phyloP scores from a whole-genome alignment of 352 stramenopile species.

The Aphanomyces euteiches region DNA sequence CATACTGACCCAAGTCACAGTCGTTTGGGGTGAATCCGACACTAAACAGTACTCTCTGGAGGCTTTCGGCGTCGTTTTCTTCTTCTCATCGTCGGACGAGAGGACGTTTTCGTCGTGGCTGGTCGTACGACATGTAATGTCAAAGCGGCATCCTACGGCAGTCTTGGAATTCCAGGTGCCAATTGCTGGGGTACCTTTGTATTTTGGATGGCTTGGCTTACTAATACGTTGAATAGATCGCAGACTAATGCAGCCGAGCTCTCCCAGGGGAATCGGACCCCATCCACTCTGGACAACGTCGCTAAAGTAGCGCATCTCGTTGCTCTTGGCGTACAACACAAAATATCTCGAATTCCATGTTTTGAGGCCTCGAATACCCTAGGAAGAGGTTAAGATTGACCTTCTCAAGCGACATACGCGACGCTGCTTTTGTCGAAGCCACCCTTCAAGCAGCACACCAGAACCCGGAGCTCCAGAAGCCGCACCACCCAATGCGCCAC shows the following conservation, averaged over 20 bases:
- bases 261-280: slow-evolving; percentile 64
- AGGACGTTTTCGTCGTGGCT: slow-evolving; percentile 78
- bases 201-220: slow-evolving; percentile 75
- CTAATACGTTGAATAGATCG: slow-evolving; percentile 77
- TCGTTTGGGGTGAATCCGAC: slow-evolving; percentile 67
- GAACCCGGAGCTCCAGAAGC: slow-evolving; percentile 37
- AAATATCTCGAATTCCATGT: slow-evolving; percentile 84
- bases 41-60: slow-evolving; percentile 75
- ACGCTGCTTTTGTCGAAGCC: slow-evolving; percentile 76
- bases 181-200: slow-evolving; percentile 40
- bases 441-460: slow-evolving; percentile 72
- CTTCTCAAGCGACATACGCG: slow-evolving; percentile 32
- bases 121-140: slow-evolving; percentile 78
- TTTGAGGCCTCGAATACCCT: slow-evolving; percentile 72
- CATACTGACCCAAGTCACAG: slow-evolving; percentile 67
- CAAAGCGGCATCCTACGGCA: slow-evolving; percentile 54
- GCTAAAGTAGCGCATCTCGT: slow-evolving; percentile 75
- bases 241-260: slow-evolving; percentile 75
- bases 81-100: slow-evolving; percentile 65
- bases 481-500: slow-evolving; percentile 14
- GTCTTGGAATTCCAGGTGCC: too few species aligned
- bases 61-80: slow-evolving; percentile 50
- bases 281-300: slow-evolving; percentile 76
- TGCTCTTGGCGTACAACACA: slow-evolving; percentile 66
- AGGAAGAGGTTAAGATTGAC: not conserved